Conservation (phyloP, 2,329 filamentous ascomycete species). For the Hymenotorrendiella dingleyae region DNA sequence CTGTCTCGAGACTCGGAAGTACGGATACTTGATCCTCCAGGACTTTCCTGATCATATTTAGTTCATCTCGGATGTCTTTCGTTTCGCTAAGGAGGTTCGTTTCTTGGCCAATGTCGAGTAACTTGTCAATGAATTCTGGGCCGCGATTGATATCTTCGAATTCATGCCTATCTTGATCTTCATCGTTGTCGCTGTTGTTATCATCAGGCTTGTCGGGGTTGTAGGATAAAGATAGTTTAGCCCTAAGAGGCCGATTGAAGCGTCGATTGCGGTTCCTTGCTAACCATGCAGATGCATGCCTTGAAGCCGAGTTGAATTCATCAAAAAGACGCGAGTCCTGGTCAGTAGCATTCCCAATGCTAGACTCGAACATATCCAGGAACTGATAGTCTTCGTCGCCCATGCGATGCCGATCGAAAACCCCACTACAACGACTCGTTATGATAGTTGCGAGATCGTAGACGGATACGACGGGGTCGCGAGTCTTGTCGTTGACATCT, state of each 20-base stretch:
- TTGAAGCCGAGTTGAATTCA: conserved; percentile 22
- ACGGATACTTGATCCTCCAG: conserved; percentile 29
- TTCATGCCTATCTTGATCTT: conserved; percentile 24
- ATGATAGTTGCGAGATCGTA: conserved; percentile 40
- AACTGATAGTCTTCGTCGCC: conserved; percentile 26
- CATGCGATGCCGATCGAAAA: conserved; percentile 34
- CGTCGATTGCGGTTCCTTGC: conserved; percentile 18
- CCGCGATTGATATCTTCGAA: conserved; percentile 17
- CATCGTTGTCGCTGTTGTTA: neutral
- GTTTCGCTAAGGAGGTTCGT: conserved; percentile 38
- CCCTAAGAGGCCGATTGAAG: conserved; percentile 13
- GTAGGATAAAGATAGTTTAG: conserved; percentile 8
- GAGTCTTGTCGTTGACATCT: conserved; percentile 25
- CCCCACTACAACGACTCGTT: conserved; percentile 35
- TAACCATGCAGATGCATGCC: conserved; percentile 23
- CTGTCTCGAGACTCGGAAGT: conserved; percentile 19
- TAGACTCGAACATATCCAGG: conserved; percentile 26
- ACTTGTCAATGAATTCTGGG: conserved; percentile 26
- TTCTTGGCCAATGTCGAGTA: conserved; percentile 38
- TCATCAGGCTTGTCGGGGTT: conserved; percentile 1
- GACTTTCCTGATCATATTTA: conserved; percentile 41
- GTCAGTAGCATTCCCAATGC: conserved; percentile 24
- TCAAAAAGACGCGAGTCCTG: conserved; percentile 22
- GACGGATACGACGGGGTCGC: conserved; percentile 33
- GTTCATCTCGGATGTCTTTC: conserved; percentile 42